A percentile compares a stretch with the other conserved stretches of the same genome.
These are phyloP conservation scores for Chromera velia DNA, from an alignment of 73 alveolate species.

Conservation along the genomic window DNA sequence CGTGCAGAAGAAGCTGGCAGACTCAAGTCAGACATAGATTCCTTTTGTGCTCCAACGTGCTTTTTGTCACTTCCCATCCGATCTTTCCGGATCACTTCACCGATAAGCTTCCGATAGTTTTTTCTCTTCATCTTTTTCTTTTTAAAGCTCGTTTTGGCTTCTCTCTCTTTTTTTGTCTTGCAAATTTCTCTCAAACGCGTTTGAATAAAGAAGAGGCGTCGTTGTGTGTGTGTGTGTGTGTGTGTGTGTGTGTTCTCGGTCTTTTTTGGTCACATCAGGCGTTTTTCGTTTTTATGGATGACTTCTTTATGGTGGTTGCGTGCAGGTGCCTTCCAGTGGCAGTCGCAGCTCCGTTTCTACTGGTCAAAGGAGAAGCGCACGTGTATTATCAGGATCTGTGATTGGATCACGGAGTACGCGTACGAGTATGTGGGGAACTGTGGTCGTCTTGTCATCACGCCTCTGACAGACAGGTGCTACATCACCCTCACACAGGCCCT, in stretches of 20 bases:
- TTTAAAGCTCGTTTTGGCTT: too few species aligned
- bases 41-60: too few species aligned
- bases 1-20: conserved; percentile 63
- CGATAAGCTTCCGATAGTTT: too few species aligned
- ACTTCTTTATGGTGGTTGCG: conserved; percentile 58
- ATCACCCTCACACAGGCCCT: conserved; percentile 97
- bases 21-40: too few species aligned
- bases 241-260: conserved; percentile 33
- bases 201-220: neutral
- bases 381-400: conserved; percentile 93
- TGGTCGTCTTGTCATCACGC: conserved; percentile 98
- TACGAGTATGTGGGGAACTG: conserved; percentile 98
- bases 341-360: conserved; percentile 93
- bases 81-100: too few species aligned
- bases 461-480: conserved; percentile 96
- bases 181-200: too few species aligned
- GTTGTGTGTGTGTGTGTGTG: neutral
- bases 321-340: conserved; percentile 90
- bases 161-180: too few species aligned
- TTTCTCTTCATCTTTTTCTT: too few species aligned
- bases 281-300: too few species aligned
- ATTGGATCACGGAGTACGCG: conserved; percentile 89
- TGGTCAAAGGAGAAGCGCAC: conserved; percentile 81
- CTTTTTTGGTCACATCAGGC: too few species aligned
- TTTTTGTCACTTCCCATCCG: too few species aligned